Evolutionary conservation across 352 stramenopile genomes (phyloP).

Genomic region (Globisporangium carolinianum): DNA sequence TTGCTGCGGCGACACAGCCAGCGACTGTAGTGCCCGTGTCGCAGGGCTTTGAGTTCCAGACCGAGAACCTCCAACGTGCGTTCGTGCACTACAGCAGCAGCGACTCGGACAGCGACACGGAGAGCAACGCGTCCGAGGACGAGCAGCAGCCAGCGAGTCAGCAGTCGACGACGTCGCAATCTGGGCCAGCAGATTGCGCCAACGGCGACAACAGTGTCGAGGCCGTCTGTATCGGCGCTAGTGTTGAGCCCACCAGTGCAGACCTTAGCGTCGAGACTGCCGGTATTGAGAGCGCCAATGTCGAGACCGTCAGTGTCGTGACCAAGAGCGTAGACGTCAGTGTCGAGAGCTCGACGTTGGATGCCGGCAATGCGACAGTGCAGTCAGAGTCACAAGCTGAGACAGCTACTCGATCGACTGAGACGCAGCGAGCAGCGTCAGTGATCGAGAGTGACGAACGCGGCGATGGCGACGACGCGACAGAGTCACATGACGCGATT

Average conservation of each 20-base stretch:
- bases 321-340: no score
- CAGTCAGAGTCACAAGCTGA: no score
- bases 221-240: no score
- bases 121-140: constrained; percentile 21
- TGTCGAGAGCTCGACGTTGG: no score
- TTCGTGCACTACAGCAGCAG: constrained; percentile 31
- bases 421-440: no score
- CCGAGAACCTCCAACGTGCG: constrained; percentile 41
- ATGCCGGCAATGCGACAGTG: no score
- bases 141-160: neutral
- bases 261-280: no score
- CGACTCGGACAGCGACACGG: constrained; percentile 23
- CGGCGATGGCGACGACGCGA: neutral
- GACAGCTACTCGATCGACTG: no score
- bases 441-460: no score
- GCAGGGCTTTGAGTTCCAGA: constrained; percentile 33
- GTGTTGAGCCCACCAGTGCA: no score
- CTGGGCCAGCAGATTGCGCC: neutral
- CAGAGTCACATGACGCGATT: neutral
- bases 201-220: neutral
- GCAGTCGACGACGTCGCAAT: neutral
- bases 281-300: no score
- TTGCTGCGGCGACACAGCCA: neutral
- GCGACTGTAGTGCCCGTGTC: constrained; percentile 15
- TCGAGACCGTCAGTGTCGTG: no score